phyloP scores from a whole-genome alignment of 176 grass and related monocot genomes.

The Otatea glauca region DNA sequence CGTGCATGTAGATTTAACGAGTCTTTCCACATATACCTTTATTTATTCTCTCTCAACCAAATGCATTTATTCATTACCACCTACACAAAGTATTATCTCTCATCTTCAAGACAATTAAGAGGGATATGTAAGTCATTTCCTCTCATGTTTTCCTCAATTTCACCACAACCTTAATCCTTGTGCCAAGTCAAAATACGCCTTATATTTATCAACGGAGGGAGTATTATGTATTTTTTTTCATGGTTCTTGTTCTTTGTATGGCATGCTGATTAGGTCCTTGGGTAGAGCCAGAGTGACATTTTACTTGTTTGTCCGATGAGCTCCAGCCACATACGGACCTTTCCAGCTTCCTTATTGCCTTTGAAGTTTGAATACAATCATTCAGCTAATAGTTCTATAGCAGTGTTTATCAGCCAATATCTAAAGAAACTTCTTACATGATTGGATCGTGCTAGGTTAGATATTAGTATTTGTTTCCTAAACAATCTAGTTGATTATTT shows the following conservation, averaged over 20 bases:
- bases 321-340: neutral
- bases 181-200: too few species aligned
- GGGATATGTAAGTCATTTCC: too few species aligned
- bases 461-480: constrained; percentile 27
- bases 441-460: neutral
- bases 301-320: neutral
- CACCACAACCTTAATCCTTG: too few species aligned
- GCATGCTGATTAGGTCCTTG: constrained; percentile 1
- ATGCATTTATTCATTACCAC: too few species aligned
- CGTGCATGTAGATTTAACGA: too few species aligned
- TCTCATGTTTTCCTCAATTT: too few species aligned
- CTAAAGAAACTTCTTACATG: constrained; percentile 24
- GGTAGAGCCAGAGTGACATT: neutral
- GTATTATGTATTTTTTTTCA: neutral
- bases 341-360: neutral
- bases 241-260: constrained; percentile 1
- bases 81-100: too few species aligned
- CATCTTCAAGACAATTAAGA: too few species aligned
- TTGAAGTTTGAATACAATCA: neutral
- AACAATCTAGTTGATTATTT: constrained; percentile 15
- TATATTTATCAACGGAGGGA: too few species aligned
- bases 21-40: too few species aligned
- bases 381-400: constrained; percentile 14
- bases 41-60: too few species aligned
- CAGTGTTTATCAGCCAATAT: constrained; percentile 6